Evolutionary conservation across 148 eudicot species (phyloP), one percentile per base, ranked within the genome.

Genomic region (Selenicereus undatus): DNA sequence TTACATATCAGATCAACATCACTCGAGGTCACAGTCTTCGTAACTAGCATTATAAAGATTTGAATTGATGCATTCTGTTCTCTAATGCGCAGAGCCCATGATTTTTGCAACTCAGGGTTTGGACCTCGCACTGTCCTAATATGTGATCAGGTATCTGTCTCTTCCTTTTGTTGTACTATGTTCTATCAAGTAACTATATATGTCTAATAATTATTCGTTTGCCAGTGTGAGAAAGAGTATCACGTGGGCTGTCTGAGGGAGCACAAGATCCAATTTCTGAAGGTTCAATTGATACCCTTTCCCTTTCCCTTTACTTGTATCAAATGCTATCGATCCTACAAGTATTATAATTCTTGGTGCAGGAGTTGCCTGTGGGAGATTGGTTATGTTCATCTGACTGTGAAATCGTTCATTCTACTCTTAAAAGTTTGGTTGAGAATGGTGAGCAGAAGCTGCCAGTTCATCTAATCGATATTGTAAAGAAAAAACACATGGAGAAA

Each of bases 221-320:
- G 81, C 30, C 82, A 93, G 97, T 95, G 97, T 79, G 97, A 93
- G 78, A 93, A 80, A 82, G 97, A 95, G 75, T 93, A 86, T 78
- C 98, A 95, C 77, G 88, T 93, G 29, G 91, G 94, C 73, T 95
- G 98, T 84, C 80, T 95, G 70, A 91, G 75, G 79, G 89, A 86
- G 81, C 90, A 91, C 60, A 83, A 78, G 26, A 88, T 90, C 79
- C 92, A 85, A 16, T 86, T 89, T 82, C 82, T 93, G 62, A 79
- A 91, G 94, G 97, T 95, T 51, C 42, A 2, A 32, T 24, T 76
- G 13, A 45, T 68, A 3, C 11, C 65, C 8, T 62, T 29, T 24
- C 58, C 73, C 78, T 0, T 16, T 54, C 11, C 54, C 24, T 27
- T 26, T 24, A 32, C 60, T 27, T 58, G 13, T 69, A 75, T 76